Evolutionary conservation across 2,329 filamentous ascomycete species (phyloP), one percentile per base, ranked within the genome.

Genomic region (Diaporthe nobilis): DNA sequence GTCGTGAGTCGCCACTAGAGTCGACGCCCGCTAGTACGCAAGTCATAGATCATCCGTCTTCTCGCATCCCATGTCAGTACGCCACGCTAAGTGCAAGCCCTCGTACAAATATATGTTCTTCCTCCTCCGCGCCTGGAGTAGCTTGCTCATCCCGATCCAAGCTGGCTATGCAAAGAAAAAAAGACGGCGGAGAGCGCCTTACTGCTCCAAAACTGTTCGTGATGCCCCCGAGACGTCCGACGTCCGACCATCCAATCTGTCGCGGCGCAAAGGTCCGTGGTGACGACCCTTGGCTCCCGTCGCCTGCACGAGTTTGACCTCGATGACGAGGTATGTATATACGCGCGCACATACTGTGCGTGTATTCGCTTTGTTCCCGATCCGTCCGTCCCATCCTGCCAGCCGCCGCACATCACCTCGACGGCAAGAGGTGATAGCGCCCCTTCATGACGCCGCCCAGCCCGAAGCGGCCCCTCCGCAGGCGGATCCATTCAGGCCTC

Each of bases 391-490:
- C 47, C 34, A 25, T 28, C 12, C 31, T 10, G 7, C 12, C 28
- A 17, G 12, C 44, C 25, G 28, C 17, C 61, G 12, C 8, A 1
- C 13, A 20, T 72, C 57, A 72, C 53, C 71, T 63, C 44, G 71
- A 44, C 15, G 71, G 71, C n/a, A 72, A 42, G 2, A 72, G 58
- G 17, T 63, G 71, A 55, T 72, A 72, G 0, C 44, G 57, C 9
- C 28, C 71, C 70, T 73, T 72, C 42, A 67, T 47, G 17, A 63
- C n/a, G 3, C 58, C 47, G 34, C 34, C 68, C n/a, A 72, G 7
- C 20, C 74, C 72, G n/a, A 75, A 47, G 15, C 65, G n/a, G 8
- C 65, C n/a, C n/a, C 65, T 70, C 34, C 65, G 47, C 47, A 70
- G 34, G 49, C 65, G 65, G n/a, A 53, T 6, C 70, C 70, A 73